These are phyloP conservation scores for Parathielavia hyrcaniae DNA, from an alignment of 495 filamentous ascomycete genomes.

Conservation along the genomic window DNA sequence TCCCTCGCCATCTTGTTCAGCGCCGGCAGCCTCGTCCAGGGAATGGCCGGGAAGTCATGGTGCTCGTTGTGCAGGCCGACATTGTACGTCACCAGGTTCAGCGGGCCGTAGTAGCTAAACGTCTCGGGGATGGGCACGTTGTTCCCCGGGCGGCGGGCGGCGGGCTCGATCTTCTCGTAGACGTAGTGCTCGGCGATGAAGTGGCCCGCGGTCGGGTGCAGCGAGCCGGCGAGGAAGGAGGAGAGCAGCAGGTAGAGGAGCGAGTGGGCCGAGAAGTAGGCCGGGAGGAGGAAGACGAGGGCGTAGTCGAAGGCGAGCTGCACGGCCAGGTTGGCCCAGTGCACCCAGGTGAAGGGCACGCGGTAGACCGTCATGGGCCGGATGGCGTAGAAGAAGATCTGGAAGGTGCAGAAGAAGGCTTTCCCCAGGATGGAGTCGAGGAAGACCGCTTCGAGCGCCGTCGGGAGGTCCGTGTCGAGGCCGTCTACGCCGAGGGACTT, in stretches of 20 bases:
- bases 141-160: constrained; percentile 55
- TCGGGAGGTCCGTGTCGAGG: constrained; percentile 93
- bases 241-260: constrained; percentile 76
- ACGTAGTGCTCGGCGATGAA: constrained; percentile 99
- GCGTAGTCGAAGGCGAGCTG: constrained; percentile 74
- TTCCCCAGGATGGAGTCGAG: constrained; percentile 96
- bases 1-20: constrained; percentile 78
- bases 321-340: constrained; percentile 67
- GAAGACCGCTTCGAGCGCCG: constrained; percentile 83
- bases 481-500: constrained; percentile 97
- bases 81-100: constrained; percentile 93
- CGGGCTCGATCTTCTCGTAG: constrained; percentile 61
- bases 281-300: constrained; percentile 46
- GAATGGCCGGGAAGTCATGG: constrained; percentile 95
- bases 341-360: constrained; percentile 79
- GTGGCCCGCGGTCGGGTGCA: constrained; percentile 94
- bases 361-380: constrained; percentile 93
- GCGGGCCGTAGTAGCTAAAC: constrained; percentile 89
- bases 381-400: constrained; percentile 99
- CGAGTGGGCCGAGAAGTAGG: constrained; percentile 48
- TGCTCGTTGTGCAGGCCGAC: constrained; percentile 98
- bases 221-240: constrained; percentile 85
- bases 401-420: constrained; percentile 98
- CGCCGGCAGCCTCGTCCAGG: constrained; percentile 76
- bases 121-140: constrained; percentile 76